Evolutionary conservation across 2,329 filamentous ascomycete species (phyloP).

Genomic region (Incumbomyces delicatus): DNA sequence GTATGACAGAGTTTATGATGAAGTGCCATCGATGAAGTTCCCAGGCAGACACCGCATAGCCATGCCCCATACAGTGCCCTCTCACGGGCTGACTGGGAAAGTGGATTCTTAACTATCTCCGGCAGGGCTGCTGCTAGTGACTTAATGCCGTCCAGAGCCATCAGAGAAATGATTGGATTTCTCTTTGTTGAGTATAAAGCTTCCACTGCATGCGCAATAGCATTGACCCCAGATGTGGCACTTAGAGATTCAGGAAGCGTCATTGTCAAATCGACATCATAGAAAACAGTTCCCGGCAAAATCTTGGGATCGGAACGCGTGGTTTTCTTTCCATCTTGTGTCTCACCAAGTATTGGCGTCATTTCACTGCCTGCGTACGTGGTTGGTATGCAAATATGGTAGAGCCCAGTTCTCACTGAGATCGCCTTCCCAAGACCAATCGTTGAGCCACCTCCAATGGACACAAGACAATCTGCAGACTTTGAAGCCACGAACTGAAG

Average conservation of each 20-base stretch:
- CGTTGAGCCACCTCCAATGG: constrained; percentile 54
- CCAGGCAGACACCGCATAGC: constrained; percentile 53
- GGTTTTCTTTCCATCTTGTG: constrained; percentile 47
- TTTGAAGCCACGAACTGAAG: constrained; percentile 37
- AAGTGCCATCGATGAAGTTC: constrained; percentile 51
- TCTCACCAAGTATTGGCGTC: constrained; percentile 57
- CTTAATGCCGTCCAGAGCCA: constrained; percentile 49
- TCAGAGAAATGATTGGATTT: constrained; percentile 50
- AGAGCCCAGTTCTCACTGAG: constrained; percentile 42
- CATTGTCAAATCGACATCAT: constrained; percentile 55
- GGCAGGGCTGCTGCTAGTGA: constrained; percentile 47
- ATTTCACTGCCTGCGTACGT: constrained; percentile 55
- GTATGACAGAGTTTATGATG: constrained; percentile 62
- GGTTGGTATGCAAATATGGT: constrained; percentile 52
- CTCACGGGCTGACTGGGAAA: constrained; percentile 36
- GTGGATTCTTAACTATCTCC: constrained; percentile 39
- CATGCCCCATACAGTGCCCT: constrained; percentile 53
- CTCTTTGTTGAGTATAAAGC: constrained; percentile 53
- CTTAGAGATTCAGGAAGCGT: constrained; percentile 45
- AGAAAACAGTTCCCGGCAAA: constrained; percentile 51
- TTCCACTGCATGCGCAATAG: constrained; percentile 57
- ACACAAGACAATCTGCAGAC: constrained; percentile 47
- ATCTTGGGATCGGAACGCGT: constrained; percentile 51
- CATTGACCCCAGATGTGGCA: constrained; percentile 53
- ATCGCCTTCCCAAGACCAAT: constrained; percentile 54